A percentile compares a stretch with the other conserved stretches of the same genome.
Conservation (phyloP, 208 protist species). For the Leishmania mexicana region DNA sequence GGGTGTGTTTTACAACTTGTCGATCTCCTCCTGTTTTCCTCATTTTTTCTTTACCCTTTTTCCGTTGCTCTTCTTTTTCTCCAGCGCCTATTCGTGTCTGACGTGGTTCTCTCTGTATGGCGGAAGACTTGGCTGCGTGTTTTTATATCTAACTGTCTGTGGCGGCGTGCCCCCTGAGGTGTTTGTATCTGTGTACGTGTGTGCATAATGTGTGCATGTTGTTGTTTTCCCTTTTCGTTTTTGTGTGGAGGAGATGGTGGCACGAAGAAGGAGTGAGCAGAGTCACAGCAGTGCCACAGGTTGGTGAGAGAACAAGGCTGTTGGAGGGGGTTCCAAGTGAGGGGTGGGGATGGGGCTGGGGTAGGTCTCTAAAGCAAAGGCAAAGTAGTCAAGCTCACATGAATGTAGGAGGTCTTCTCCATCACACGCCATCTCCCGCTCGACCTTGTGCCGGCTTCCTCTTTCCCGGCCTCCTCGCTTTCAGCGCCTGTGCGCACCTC, state of each 20-base stretch:
- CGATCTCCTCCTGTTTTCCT: not conserved
- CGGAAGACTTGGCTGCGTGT: not conserved
- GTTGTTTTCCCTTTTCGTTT: no score
- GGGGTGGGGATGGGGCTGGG: not conserved
- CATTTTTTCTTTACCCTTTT: not conserved
- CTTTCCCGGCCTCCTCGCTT: not conserved
- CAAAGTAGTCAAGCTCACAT: not conserved
- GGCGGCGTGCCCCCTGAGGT: not conserved
- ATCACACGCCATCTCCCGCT: not conserved
- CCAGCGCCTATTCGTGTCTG: slow-evolving; percentile 1
- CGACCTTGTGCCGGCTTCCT: not conserved
- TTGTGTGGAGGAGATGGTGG: not conserved
- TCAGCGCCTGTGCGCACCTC: not conserved
- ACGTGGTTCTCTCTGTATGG: not conserved
- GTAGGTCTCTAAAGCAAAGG: not conserved
- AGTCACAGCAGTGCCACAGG: not conserved
- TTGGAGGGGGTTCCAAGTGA: not conserved
- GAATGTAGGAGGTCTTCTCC: not conserved
- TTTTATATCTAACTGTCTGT: not conserved
- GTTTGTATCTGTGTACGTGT: not conserved
- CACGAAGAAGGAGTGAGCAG: not conserved
- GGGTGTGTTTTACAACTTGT: not conserved
- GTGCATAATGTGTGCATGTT: not conserved
- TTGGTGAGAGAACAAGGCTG: not conserved
- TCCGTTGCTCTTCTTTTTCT: slow-evolving; percentile 1